These are phyloP conservation scores for Diutina scorzettiae DNA, from an alignment of 1,139 yeast genomes.

Conservation along the genomic window DNA sequence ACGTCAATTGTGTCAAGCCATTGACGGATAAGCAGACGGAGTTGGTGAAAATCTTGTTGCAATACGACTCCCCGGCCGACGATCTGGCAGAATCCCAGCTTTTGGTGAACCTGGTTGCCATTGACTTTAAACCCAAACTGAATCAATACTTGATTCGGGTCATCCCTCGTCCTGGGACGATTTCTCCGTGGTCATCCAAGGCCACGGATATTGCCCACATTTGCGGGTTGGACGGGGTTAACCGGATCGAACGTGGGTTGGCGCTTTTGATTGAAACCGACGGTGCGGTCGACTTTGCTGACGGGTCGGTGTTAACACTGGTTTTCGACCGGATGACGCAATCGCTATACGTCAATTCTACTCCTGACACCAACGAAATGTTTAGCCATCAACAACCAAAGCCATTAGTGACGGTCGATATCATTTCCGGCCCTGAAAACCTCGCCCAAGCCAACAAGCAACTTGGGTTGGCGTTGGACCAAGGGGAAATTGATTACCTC, in stretches of 20 bases:
- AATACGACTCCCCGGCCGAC: conserved; percentile 56
- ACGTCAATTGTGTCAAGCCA: conserved; percentile 44
- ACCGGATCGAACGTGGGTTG: conserved; percentile 84
- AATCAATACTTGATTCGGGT: conserved; percentile 59
- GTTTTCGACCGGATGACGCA: conserved; percentile 97
- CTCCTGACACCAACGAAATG: conserved; percentile 58
- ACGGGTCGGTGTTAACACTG: conserved; percentile 40
- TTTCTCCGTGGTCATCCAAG: conserved; percentile 98
- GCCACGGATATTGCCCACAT: conserved; percentile 91
- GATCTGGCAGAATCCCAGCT: conserved; percentile 35
- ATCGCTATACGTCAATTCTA: conserved; percentile 38
- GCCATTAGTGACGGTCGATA: conserved; percentile 70
- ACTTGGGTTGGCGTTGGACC: conserved; percentile 84
- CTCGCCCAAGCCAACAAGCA: conserved; percentile 68
- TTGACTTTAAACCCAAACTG: conserved; percentile 17
- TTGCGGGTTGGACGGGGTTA: conserved; percentile 68
- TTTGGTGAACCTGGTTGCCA: conserved; percentile 15
- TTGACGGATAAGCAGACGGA: conserved; percentile 22
- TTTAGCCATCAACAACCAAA: conserved; percentile 75
- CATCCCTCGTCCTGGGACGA: conserved; percentile 89
- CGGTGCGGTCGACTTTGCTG: conserved; percentile 48
- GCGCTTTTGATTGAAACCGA: conserved; percentile 53
- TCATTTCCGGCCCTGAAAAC: conserved; percentile 47
- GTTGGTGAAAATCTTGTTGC: conserved; percentile 52
- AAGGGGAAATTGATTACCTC: conserved; percentile 85